Percentiles rank a stretch among this genome's conserved stretches.
phyloP scores from a whole-genome alignment of 176 grass and related monocot genomes.

The Microstegium vimineum region DNA sequence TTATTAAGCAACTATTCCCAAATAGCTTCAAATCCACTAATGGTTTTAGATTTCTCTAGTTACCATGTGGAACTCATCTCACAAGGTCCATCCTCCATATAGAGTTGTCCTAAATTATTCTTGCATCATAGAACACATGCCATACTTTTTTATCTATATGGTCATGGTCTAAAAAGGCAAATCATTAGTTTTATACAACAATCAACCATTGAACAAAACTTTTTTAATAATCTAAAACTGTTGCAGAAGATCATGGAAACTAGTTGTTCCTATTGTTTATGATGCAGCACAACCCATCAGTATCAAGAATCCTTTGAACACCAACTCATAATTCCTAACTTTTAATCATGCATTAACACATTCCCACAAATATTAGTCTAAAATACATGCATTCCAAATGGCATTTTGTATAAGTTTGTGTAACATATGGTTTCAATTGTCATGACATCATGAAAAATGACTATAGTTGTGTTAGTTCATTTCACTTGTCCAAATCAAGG shows the following conservation, averaged over 20 bases:
- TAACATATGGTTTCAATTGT: background rate
- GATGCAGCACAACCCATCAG: background rate
- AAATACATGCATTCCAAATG: background rate
- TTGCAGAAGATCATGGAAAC: background rate
- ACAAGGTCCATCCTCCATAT: background rate
- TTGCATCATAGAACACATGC: background rate
- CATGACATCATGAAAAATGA: background rate
- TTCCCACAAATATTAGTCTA: too few species aligned
- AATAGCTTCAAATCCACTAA: background rate
- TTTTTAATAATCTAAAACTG: background rate
- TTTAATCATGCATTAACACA: background rate
- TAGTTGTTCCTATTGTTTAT: background rate
- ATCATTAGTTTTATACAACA: background rate
- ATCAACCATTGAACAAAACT: background rate
- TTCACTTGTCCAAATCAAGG: too few species aligned
- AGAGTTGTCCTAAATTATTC: background rate
- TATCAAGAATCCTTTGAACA: background rate
- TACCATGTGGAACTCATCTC: background rate
- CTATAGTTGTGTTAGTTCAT: too few species aligned
- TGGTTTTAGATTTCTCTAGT: background rate
- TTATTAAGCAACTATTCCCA: background rate
- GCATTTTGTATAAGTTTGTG: background rate
- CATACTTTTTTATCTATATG: too few species aligned
- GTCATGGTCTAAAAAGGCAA: background rate
- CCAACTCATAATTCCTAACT: background rate